Base-by-base conservation (phyloP, 768 basidiomycete species). In the Thelephora aurantiotincta region DNA sequence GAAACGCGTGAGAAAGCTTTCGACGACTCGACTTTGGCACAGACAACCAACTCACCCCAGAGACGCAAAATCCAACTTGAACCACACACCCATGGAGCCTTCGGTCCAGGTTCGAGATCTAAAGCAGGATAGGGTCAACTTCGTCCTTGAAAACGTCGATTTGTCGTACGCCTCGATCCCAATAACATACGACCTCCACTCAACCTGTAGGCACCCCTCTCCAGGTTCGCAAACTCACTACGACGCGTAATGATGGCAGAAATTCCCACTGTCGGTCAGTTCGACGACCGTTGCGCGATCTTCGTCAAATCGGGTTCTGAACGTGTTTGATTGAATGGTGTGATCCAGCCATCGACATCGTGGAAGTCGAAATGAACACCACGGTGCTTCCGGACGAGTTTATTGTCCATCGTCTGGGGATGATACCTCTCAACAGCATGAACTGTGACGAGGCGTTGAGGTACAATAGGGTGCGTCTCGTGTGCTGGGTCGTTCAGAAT, bases 381-480 rank as follows among this genome's bases (percentile, higher is more conserved):
- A 80, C 88, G 1, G 93, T 96, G 3, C 67, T 99, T 18, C 89
- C 93, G 2, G 96, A 99, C 65, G 96, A 99, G 67, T 96, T 92
- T 67, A 84, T 99, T 51, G 89, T 92, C 0, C 96, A 99, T 63
- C 78, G 96, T 45, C 71, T 99, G 26, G 96, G 96, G 19, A 84
- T 96, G 78, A 73, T 99, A 23, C 96, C 96, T 6, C 70, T 99
- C 19, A 70, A 82, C 45, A 93, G 89, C 63, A 70, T 78, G 35
- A 87, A 86, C 54, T 93, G 90, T 55, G 88, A 91, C 51, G 87
- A 90, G 58, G 87, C 78, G 18, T 85, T 98, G 62, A 73, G 81
- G 51, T 82, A 82, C 56, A 81, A 79, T 45, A 71, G 83, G 59
- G 85, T 81, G 55, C 47, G 76, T 66, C 34, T 30, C 26, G 26